These are phyloP conservation scores for Monosporascus ibericus DNA, from an alignment of 2,329 filamentous ascomycete species.

Conservation along the genomic window DNA sequence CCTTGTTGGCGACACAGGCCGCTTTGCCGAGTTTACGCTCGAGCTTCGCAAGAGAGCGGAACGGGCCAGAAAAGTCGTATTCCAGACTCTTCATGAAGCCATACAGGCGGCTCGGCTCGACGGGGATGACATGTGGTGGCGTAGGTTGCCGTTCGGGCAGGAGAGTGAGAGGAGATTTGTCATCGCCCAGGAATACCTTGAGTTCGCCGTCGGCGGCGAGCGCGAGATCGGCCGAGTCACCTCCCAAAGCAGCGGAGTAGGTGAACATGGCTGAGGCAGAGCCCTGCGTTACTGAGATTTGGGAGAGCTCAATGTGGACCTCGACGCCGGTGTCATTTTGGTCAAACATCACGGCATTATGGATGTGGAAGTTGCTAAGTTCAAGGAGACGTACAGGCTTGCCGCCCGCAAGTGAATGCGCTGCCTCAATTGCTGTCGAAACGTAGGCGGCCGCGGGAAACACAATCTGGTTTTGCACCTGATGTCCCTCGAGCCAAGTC, in stretches of 20 bases:
- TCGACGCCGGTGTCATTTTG: constrained; percentile 7
- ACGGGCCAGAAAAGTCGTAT: constrained; percentile 7
- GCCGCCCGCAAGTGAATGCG: neutral
- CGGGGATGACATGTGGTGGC: constrained; percentile 3
- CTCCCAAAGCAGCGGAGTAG: neutral
- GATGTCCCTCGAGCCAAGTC: constrained; percentile 10
- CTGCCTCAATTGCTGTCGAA: constrained; percentile 8
- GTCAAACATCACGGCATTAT: constrained; percentile 8
- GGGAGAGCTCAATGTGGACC: neutral
- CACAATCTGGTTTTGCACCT: constrained; percentile 8
- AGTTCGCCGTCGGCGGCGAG: neutral
- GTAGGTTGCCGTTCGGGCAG: neutral
- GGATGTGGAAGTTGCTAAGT: constrained; percentile 8
- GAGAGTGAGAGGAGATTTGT: neutral
- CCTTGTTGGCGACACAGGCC: neutral
- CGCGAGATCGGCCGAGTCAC: neutral
- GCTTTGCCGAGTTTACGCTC: neutral
- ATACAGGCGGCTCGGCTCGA: constrained; percentile 8
- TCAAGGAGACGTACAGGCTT: constrained; percentile 4
- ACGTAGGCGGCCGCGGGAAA: constrained; percentile 15
- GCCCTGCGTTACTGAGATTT: neutral
- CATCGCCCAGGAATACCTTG: neutral
- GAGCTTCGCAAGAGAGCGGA: constrained; percentile 1
- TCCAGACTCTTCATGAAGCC: constrained; percentile 2
- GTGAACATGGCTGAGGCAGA: constrained; percentile 2